Conservation (phyloP, 148 eudicot species). For the Vaccinium macrocarpon region DNA sequence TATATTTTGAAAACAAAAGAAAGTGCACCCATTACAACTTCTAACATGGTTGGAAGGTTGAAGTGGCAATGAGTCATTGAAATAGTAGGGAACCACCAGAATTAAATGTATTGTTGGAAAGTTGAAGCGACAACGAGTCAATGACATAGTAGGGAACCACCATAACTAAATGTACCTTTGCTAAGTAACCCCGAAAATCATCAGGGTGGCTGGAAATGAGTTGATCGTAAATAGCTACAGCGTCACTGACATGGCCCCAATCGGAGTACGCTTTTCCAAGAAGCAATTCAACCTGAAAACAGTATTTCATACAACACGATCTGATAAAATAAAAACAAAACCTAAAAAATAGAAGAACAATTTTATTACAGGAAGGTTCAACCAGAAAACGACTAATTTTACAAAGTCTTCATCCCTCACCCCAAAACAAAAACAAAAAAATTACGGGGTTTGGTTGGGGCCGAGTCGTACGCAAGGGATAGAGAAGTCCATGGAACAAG, state of each 20-base stretch:
- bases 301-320: neutral
- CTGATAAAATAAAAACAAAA: neutral
- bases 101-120: slow-evolving; percentile 18
- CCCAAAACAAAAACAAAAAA: neutral
- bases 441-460: neutral
- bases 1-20: neutral
- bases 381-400: neutral
- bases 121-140: neutral
- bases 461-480: too few relatives aligned
- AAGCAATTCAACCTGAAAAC: slow-evolving; percentile 78
- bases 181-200: slow-evolving; percentile 89
- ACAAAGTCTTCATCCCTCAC: neutral
- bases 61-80: neutral
- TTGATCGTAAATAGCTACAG: slow-evolving; percentile 79
- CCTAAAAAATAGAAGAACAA: neutral
- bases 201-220: slow-evolving; percentile 76
- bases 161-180: slow-evolving; percentile 54
- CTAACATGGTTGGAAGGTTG: neutral
- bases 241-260: slow-evolving; percentile 96
- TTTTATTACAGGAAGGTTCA: neutral
- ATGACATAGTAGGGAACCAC: neutral
- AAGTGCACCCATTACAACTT: neutral
- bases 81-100: neutral
- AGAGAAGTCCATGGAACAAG: neutral
- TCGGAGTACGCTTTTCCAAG: slow-evolving; percentile 97